phyloP scores from a whole-genome alignment of 2,329 filamentous ascomycete genomes.

The Eutypella sp. region DNA sequence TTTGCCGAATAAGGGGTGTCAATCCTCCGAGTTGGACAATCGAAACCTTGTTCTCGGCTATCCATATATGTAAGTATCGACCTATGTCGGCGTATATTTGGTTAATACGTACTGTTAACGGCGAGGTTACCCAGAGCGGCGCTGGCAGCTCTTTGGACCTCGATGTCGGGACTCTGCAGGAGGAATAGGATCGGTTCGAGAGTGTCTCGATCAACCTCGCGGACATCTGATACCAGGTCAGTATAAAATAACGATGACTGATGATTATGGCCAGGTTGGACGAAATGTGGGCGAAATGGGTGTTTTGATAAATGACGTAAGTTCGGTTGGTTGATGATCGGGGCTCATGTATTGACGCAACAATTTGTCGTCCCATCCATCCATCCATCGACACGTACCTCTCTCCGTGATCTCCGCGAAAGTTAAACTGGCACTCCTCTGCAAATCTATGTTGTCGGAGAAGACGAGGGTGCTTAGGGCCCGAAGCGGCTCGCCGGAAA shows the following conservation, averaged over 20 bases:
- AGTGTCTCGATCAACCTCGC: constrained; percentile 90
- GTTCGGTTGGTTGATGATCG: no score
- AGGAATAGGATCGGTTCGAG: constrained; percentile 94
- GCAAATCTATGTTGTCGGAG: constrained; percentile 96
- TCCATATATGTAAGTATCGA: constrained; percentile 10
- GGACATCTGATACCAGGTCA: constrained; percentile 65
- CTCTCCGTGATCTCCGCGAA: constrained; percentile 98
- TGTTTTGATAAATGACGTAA: no score
- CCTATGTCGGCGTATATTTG: background rate
- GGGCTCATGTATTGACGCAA: no score
- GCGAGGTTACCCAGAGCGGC: constrained; percentile 93
- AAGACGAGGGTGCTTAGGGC: constrained; percentile 95
- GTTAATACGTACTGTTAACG: constrained; percentile 75
- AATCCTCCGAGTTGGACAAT: constrained; percentile 92
- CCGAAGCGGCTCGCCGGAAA: constrained; percentile 88
- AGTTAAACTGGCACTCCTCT: constrained; percentile 93
- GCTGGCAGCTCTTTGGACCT: constrained; percentile 94
- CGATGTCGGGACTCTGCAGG: constrained; percentile 90
- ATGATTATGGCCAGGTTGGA: no score
- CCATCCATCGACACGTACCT: constrained; percentile 52
- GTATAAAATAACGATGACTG: background rate
- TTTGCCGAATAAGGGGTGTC: constrained; percentile 88
- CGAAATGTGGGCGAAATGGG: no score
- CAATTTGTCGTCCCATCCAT: background rate
- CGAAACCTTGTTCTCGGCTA: constrained; percentile 95